These are phyloP conservation scores for Hymenoscyphus scutula DNA, from an alignment of 2,329 filamentous ascomycete species.

Conservation along the genomic window DNA sequence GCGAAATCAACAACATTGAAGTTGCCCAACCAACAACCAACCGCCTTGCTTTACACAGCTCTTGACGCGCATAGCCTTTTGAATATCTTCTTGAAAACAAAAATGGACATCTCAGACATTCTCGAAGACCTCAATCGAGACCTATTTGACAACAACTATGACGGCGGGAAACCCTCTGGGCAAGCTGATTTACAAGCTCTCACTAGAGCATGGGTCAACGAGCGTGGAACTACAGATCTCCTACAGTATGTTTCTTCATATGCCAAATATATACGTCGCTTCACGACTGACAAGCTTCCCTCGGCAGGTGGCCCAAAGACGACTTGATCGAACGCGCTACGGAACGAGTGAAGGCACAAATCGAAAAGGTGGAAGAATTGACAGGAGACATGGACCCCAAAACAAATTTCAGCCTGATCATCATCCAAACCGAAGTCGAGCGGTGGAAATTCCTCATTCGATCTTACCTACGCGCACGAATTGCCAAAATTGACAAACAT, in stretches of 20 bases:
- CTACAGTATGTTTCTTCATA: slow-evolving; percentile 57
- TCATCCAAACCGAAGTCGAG: slow-evolving; percentile 95
- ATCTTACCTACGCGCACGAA: slow-evolving; percentile 76
- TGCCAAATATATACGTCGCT: neutral
- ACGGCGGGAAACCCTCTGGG: slow-evolving; percentile 72
- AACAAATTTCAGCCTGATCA: slow-evolving; percentile 88
- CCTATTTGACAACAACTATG: slow-evolving; percentile 32
- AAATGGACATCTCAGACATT: slow-evolving; percentile 80
- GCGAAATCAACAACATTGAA: too few relatives aligned
- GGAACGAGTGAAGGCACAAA: slow-evolving; percentile 66
- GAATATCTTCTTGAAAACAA: neutral
- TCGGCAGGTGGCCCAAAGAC: slow-evolving; percentile 60
- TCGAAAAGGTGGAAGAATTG: slow-evolving; percentile 70
- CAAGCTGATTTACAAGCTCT: slow-evolving; percentile 74
- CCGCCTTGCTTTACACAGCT: too few relatives aligned
- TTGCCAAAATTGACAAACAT: slow-evolving; percentile 83
- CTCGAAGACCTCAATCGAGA: slow-evolving; percentile 67
- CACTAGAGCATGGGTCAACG: slow-evolving; percentile 90
- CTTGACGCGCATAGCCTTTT: neutral
- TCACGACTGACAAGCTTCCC: slow-evolving; percentile 13
- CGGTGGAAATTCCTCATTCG: slow-evolving; percentile 89
- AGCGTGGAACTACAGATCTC: slow-evolving; percentile 86
- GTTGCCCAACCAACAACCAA: too few relatives aligned
- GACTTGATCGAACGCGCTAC: slow-evolving; percentile 80
- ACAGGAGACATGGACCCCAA: slow-evolving; percentile 85